Evolutionary conservation across 169 alveolate species (phyloP).

Genomic region (Cryptosporidium baileyi): DNA sequence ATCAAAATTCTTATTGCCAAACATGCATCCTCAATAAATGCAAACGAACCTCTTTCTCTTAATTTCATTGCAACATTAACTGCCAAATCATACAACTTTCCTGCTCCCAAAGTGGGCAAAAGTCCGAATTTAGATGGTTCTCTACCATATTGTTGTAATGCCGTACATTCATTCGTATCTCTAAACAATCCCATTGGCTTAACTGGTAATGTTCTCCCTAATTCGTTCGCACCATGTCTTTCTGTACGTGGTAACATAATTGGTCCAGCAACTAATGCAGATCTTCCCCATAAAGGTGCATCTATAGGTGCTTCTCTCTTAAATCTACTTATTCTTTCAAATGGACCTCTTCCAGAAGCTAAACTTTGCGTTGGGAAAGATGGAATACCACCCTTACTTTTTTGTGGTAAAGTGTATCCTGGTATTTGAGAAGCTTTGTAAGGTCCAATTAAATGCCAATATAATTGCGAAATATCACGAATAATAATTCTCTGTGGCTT

Average conservation of each 20-base stretch:
- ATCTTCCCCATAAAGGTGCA: conserved; percentile 59
- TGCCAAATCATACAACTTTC: conserved; percentile 65
- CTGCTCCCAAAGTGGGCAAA: conserved; percentile 51
- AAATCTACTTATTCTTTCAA: conserved; percentile 25
- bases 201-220: conserved; percentile 53
- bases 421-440: conserved; percentile 37
- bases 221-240: conserved; percentile 63
- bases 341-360: conserved; percentile 51
- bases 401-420: conserved; percentile 35
- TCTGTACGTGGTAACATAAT: conserved; percentile 2
- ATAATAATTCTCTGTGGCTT: conserved; percentile 64
- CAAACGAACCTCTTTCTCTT: conserved; percentile 29
- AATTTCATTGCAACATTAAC: conserved; percentile 15
- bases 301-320: conserved; percentile 18
- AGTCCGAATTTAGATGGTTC: conserved; percentile 61
- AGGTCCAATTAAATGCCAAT: conserved; percentile 59
- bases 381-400: conserved; percentile 1
- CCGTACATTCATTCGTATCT: conserved; percentile 61
- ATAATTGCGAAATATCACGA: background rate
- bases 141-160: conserved; percentile 63
- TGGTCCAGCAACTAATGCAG: conserved; percentile 51
- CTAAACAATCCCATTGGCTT: conserved; percentile 59
- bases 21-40: conserved; percentile 48
- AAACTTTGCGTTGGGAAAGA: conserved; percentile 30
- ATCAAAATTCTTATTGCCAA: conserved; percentile 38